These are phyloP conservation scores for Albugo candida DNA, from an alignment of 352 stramenopile genomes.

Conservation along the genomic window DNA sequence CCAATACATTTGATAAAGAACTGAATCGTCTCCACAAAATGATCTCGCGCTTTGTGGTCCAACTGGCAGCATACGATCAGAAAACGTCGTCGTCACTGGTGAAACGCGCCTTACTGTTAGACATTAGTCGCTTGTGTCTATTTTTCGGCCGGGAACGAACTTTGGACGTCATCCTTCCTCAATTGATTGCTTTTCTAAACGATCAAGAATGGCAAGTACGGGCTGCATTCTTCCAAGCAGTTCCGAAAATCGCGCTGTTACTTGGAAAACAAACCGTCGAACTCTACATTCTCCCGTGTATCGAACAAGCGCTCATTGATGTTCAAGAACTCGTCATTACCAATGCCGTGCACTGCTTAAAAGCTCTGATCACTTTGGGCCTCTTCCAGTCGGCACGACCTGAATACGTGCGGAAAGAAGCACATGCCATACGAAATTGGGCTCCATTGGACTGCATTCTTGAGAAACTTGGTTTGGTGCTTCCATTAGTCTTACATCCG, in stretches of 20 bases:
- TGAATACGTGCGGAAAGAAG: too few relatives aligned
- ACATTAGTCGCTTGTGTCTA: conserved; percentile 90
- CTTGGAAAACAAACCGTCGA: conserved; percentile 85
- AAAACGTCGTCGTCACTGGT: conserved; percentile 82
- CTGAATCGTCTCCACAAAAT: conserved; percentile 84
- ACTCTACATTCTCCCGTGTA: conserved; percentile 93
- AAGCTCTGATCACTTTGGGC: conserved; percentile 77
- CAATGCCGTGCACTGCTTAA: conserved; percentile 83
- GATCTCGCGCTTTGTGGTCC: conserved; percentile 86
- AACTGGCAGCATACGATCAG: conserved; percentile 80
- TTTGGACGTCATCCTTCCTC: conserved; percentile 89
- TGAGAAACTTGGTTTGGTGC: conserved; percentile 72
- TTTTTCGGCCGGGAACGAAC: conserved; percentile 93
- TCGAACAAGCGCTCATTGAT: conserved; percentile 94
- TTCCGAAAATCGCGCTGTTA: conserved; percentile 87
- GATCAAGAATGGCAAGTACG: conserved; percentile 85
- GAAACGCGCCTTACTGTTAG: conserved; percentile 85
- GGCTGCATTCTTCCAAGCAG: conserved; percentile 83
- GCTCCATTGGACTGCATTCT: conserved; percentile 14
- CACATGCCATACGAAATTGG: not conserved
- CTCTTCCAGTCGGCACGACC: conserved; percentile 64
- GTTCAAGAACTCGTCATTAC: conserved; percentile 90
- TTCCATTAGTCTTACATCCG: conserved; percentile 68
- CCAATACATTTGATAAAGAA: conserved; percentile 85
- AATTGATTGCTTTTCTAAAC: conserved; percentile 95